These are phyloP conservation scores for Puccinia hordei DNA, from an alignment of 1,284 basidiomycete species.

Conservation along the genomic window DNA sequence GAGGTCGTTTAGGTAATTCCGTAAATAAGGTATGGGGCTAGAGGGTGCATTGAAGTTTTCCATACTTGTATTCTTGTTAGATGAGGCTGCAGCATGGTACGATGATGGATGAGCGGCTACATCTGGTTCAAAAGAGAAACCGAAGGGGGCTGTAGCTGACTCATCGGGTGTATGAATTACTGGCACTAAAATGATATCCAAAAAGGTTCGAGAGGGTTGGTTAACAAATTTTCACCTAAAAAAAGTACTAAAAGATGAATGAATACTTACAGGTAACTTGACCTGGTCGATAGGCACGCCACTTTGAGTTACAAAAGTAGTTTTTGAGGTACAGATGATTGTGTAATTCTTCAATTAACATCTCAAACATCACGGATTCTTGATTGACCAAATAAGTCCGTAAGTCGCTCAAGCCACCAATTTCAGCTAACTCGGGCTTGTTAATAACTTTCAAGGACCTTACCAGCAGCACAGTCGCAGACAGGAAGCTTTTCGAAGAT, in stretches of 20 bases:
- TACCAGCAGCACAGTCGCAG: conserved; percentile 84
- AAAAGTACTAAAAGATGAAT: not conserved
- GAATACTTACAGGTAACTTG: conserved; percentile 71
- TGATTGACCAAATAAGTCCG: conserved; percentile 81
- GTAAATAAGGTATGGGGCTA: conserved; percentile 50
- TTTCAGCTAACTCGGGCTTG: conserved; percentile 86
- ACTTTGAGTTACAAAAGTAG: conserved; percentile 91
- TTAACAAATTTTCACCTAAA: not conserved
- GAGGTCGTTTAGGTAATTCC: conserved; percentile 71
- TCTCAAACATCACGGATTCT: conserved; percentile 85
- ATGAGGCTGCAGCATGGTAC: conserved; percentile 40
- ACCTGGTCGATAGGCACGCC: conserved; percentile 79
- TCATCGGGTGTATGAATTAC: conserved; percentile 58
- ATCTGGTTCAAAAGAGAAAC: conserved; percentile 17
- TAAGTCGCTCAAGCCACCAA: conserved; percentile 88
- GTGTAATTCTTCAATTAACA: conserved; percentile 92
- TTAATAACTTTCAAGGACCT: conserved; percentile 86
- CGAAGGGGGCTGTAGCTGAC: conserved; percentile 45
- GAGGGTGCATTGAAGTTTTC: not conserved
- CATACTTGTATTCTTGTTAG: not conserved
- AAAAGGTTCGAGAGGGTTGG: conserved; percentile 24
- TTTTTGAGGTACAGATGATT: conserved; percentile 97
- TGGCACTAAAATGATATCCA: conserved; percentile 56
- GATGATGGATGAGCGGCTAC: conserved; percentile 37
- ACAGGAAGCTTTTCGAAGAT: conserved; percentile 88